Conservation (phyloP, 495 filamentous ascomycete species). For the Aspergillus coremiiformis region DNA sequence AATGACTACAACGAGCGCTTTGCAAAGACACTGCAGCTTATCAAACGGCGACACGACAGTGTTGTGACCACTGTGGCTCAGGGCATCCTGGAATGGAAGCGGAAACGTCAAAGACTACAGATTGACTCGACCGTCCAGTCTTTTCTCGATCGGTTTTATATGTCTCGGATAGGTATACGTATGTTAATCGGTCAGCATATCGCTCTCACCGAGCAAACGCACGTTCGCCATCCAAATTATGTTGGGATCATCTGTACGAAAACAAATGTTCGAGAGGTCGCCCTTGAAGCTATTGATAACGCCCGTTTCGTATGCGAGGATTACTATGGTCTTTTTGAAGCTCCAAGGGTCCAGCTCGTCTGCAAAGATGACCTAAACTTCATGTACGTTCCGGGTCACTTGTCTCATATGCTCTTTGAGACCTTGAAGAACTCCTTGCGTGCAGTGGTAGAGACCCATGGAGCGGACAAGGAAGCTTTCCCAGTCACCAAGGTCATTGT, state of each 20-base stretch:
- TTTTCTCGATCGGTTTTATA: slow-evolving; percentile 98
- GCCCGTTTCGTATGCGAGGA: slow-evolving; percentile 98
- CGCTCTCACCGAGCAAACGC: slow-evolving; percentile 85
- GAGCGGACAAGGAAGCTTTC: slow-evolving; percentile 89
- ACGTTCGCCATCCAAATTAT: slow-evolving; percentile 80
- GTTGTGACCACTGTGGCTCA: slow-evolving; percentile 94
- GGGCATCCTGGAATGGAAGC: slow-evolving; percentile 96
- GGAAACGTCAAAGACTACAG: slow-evolving; percentile 91
- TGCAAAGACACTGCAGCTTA: slow-evolving; percentile 73
- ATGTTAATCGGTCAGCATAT: slow-evolving; percentile 99
- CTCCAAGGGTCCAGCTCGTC: slow-evolving; percentile 91
- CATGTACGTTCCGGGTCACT: slow-evolving; percentile 97
- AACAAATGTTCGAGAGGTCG: slow-evolving; percentile 92
- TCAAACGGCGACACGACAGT: slow-evolving; percentile 92
- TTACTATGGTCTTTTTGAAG: slow-evolving; percentile 96
- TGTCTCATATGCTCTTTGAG: slow-evolving; percentile 99
- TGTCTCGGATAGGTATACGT: slow-evolving; percentile 98
- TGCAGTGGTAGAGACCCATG: slow-evolving; percentile 93
- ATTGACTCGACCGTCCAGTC: slow-evolving; percentile 94
- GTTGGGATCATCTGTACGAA: slow-evolving; percentile 98
- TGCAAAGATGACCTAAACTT: slow-evolving; percentile 90
- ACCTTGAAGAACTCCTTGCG: slow-evolving; percentile 96
- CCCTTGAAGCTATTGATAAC: slow-evolving; percentile 95
- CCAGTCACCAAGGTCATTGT: slow-evolving; percentile 96
- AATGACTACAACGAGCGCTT: slow-evolving; percentile 91